Evolutionary conservation across 768 basidiomycete genomes (phyloP).

Genomic region (Goffeauzyma gilvescens): DNA sequence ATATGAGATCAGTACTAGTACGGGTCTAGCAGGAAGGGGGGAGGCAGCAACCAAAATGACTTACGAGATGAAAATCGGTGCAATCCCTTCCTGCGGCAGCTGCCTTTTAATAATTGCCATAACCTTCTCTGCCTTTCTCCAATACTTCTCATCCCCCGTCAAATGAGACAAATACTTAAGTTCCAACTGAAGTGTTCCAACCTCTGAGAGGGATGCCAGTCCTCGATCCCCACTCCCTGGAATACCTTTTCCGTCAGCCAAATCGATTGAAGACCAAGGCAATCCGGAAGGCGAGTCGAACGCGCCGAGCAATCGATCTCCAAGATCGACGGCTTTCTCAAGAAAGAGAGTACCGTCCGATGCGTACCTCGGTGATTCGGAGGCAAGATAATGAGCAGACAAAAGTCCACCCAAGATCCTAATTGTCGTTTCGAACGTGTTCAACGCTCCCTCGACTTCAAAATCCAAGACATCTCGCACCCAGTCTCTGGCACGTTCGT

Average conservation of each 20-base stretch:
- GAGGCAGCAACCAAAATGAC: too few relatives aligned
- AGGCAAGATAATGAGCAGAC: slow-evolving; percentile 62
- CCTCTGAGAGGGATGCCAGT: slow-evolving; percentile 63
- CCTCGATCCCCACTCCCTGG: slow-evolving; percentile 44
- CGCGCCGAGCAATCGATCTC: slow-evolving; percentile 59
- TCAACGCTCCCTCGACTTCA: slow-evolving; percentile 58
- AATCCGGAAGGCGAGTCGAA: slow-evolving; percentile 69
- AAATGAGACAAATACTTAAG: slow-evolving; percentile 67
- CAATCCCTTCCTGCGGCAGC: slow-evolving; percentile 51
- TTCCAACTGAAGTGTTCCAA: slow-evolving; percentile 75
- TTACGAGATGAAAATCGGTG: slow-evolving; percentile 68
- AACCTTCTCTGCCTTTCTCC: slow-evolving; percentile 61
- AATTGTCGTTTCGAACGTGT: slow-evolving; percentile 92
- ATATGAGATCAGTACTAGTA: background rate
- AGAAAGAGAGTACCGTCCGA: slow-evolving; percentile 49
- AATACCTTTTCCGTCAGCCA: slow-evolving; percentile 44
- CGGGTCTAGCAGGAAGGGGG: too few relatives aligned
- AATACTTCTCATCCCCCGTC: slow-evolving; percentile 59
- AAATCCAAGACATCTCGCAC: slow-evolving; percentile 49
- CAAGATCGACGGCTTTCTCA: slow-evolving; percentile 60
- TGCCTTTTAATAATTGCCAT: slow-evolving; percentile 45
- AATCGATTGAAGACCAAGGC: slow-evolving; percentile 61
- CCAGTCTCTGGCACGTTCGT: slow-evolving; percentile 59
- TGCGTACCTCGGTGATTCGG: slow-evolving; percentile 15
- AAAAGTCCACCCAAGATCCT: slow-evolving; percentile 78